Conservation (phyloP, 805 yeast species). For the Saturnispora besseyi region DNA sequence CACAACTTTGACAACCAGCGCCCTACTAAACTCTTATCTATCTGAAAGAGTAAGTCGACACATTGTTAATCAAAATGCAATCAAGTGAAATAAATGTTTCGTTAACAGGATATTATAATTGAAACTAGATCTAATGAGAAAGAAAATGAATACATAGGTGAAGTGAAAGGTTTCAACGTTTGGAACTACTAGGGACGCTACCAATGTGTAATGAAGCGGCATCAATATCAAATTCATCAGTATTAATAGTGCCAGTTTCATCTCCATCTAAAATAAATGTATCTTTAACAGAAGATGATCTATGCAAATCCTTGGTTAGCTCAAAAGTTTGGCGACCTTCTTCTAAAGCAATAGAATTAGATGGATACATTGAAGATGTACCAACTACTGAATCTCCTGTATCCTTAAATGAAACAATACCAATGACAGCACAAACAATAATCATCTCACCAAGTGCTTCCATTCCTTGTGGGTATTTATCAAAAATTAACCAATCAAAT, state of each 20-base stretch:
- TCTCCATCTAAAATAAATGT: background rate
- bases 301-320: background rate
- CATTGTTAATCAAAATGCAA: too few relatives aligned
- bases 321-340: background rate
- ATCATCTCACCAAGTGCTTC: slow-evolving; percentile 62
- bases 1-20: too few relatives aligned
- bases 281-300: background rate
- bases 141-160: background rate
- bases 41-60: too few relatives aligned
- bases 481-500: slow-evolving; percentile 67
- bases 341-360: background rate
- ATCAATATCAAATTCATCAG: slow-evolving; percentile 3
- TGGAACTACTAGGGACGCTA: background rate
- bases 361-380: background rate
- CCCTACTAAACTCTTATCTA: too few relatives aligned
- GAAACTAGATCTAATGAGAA: background rate
- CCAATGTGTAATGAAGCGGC: background rate
- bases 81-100: too few relatives aligned
- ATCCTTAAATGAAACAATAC: slow-evolving; percentile 44
- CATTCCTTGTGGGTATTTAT: slow-evolving; percentile 61
- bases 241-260: background rate
- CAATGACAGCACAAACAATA: slow-evolving; percentile 56
- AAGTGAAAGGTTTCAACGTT: background rate
- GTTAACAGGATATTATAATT: background rate
- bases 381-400: background rate